These are phyloP conservation scores for Akanthomyces dipterigenus DNA, from an alignment of 2,329 filamentous ascomycete species.

Conservation along the genomic window DNA sequence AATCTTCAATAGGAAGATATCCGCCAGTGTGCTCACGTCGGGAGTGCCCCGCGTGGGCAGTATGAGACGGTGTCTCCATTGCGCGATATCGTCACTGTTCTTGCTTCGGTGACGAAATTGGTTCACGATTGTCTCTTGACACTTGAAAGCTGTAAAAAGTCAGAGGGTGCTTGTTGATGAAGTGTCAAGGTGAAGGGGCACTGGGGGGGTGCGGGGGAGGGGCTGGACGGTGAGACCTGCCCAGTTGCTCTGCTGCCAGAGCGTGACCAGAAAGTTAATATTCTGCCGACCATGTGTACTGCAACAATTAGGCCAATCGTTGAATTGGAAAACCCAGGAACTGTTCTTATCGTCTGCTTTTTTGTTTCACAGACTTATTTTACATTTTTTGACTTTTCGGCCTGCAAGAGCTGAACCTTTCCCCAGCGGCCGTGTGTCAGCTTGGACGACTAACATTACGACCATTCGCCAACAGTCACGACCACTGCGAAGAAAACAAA, in stretches of 20 bases:
- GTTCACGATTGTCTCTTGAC: not conserved
- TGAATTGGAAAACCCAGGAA: too few relatives aligned
- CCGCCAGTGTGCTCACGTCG: constrained; percentile 34
- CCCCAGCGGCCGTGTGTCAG: too few relatives aligned
- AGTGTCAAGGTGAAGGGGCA: not conserved
- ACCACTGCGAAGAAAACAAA: too few relatives aligned
- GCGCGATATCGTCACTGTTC: not conserved
- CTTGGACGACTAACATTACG: too few relatives aligned
- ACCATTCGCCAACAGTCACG: too few relatives aligned
- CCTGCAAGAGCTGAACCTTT: too few relatives aligned
- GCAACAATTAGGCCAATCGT: too few relatives aligned
- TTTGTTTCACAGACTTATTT: too few relatives aligned
- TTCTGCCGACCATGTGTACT: not conserved
- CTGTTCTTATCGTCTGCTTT: too few relatives aligned
- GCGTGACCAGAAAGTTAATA: not conserved
- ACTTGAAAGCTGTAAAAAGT: not conserved
- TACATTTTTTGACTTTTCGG: too few relatives aligned
- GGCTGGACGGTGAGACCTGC: not conserved
- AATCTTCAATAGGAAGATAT: constrained; percentile 63
- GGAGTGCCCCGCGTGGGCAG: constrained; percentile 25
- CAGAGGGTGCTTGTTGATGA: not conserved
- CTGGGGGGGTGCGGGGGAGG: constrained; percentile 1
- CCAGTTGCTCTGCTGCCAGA: not conserved
- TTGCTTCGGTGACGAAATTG: not conserved
- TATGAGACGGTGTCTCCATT: constrained; percentile 12